Evolutionary conservation across 2,329 filamentous ascomycete genomes (phyloP).

Genomic region (Fusarium sp.): DNA sequence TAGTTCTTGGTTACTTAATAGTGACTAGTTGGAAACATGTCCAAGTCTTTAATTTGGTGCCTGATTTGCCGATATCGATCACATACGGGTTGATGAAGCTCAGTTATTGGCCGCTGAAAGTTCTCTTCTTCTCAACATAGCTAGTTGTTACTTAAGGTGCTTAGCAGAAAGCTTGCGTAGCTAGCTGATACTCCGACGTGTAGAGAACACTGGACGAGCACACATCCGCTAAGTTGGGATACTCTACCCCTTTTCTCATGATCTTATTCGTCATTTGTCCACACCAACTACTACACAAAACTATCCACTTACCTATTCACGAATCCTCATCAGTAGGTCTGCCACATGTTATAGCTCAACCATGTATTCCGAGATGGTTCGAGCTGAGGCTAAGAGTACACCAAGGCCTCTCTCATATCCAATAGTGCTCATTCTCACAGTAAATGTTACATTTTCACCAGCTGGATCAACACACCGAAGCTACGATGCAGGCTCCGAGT

Average conservation of each 20-base stretch:
- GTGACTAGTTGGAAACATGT: neutral
- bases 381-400: neutral
- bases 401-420: neutral
- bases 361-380: neutral
- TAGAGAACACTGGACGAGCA: neutral
- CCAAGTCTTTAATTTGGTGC: neutral
- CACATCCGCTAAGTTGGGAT: neutral
- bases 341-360: neutral
- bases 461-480: neutral
- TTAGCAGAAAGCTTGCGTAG: neutral
- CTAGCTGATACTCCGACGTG: neutral
- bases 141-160: neutral
- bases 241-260: too few relatives aligned
- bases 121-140: neutral
- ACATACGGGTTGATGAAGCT: neutral
- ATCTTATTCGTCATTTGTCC: neutral
- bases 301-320: neutral
- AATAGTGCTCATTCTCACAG: neutral
- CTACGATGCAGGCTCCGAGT: neutral
- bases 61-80: fast-evolving
- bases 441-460: neutral
- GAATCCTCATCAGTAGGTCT: neutral
- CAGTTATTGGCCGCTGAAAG: fast-evolving
- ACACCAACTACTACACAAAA: too few relatives aligned
- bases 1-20: neutral